Evolutionary conservation across 129 eudicot species (phyloP), one percentile per base, ranked within the genome.

Genomic region (Glebionis coronaria): DNA sequence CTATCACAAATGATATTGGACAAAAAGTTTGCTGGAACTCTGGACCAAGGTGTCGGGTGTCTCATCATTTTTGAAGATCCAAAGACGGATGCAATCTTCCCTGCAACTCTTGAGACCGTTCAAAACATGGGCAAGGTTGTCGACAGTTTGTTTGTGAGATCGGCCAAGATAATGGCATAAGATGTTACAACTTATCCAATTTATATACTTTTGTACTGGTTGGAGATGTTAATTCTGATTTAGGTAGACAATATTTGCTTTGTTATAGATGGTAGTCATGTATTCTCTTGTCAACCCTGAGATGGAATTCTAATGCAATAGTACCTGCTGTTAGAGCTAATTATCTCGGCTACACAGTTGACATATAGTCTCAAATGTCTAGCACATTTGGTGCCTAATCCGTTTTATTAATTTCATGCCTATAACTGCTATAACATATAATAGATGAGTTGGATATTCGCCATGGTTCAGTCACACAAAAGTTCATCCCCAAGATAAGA

Each of bases 31-130:
- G 93, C 89, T 1, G 96, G 96, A 59, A 88, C 93, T 15, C 73
- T 88, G 19, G 96, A 88, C 52, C 96, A 88, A 40, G 93, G 96
- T 42, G 93, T 84, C 12, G 96, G 96, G 16, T 88, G 96, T 61
- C 85, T 88, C 25, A 69, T 85, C 23, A 81, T 88, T 25, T 88
- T 88, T 25, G 96, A 85, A 40, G 96, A 88, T 81, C 84, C 88
- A 8, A 86, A 85, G 72, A 79, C 86, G 0, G 90, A 84, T 75
- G 94, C 86, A 0, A 84, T 84, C 67, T 88, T 85, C 61, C 91
- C 86, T 3, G 89, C 88, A 35, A 88, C 96, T 0, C 70, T 88
- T 25, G 96, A 88, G 52, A 88, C 96, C 56, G 82, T 88, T 44
- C 75, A 82, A 3, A 85, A 85, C 62, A 62, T 82, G 79, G 91